phyloP scores from a whole-genome alignment of 2,329 filamentous ascomycete species.

The Hymenoscyphus scutula region DNA sequence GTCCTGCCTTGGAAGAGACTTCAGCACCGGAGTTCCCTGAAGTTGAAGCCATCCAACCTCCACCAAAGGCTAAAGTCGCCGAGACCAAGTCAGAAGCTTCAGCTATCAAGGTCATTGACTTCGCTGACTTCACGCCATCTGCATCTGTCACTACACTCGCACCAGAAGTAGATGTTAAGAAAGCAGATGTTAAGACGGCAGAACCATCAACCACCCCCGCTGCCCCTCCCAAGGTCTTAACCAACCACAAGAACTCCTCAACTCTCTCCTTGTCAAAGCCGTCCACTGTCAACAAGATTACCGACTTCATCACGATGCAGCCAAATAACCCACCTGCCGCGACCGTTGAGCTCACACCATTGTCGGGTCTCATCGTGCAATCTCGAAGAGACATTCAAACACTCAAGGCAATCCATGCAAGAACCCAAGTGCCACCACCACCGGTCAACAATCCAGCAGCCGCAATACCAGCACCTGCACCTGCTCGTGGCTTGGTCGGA shows the following conservation, averaged over 20 bases:
- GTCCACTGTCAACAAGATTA: background rate
- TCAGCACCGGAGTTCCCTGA: background rate
- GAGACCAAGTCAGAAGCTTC: background rate
- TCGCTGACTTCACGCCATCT: background rate
- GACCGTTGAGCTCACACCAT: slow-evolving; percentile 12
- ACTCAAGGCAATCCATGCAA: background rate
- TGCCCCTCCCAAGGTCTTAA: background rate
- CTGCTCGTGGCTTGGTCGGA: background rate
- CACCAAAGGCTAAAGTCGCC: background rate
- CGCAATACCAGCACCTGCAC: background rate
- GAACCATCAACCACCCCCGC: background rate
- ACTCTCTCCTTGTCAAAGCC: background rate
- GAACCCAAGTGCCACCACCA: background rate
- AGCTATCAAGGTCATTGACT: background rate
- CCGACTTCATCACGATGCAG: background rate
- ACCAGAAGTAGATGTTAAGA: no score
- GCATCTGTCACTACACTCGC: background rate
- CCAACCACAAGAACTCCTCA: background rate
- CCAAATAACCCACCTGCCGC: background rate
- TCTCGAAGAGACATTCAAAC: slow-evolving; percentile 13
- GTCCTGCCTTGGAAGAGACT: no score
- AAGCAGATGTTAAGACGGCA: no score
- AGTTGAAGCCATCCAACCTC: background rate
- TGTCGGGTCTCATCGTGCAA: slow-evolving; percentile 14
- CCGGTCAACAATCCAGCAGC: no score